Conservation (phyloP, 2,329 filamentous ascomycete genomes). For the Colletotrichum sp. region DNA sequence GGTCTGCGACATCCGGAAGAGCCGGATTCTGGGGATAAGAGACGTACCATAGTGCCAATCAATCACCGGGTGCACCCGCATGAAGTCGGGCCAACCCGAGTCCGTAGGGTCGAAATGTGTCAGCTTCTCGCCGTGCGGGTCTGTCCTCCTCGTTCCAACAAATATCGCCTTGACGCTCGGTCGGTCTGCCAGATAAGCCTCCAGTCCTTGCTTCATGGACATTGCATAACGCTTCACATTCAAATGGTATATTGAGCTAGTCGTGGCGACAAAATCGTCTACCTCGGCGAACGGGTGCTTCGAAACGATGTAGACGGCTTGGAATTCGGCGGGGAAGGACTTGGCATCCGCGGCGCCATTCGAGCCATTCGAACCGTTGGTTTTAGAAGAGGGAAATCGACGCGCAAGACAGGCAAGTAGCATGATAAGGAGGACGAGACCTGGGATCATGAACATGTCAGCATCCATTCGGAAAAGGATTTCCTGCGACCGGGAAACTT, state of each 20-base stretch:
- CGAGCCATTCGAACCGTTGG: constrained; percentile 10
- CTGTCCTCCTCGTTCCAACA: constrained; percentile 87
- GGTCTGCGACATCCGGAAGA: too few relatives aligned
- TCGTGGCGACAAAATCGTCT: constrained; percentile 78
- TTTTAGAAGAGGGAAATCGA: constrained; percentile 31
- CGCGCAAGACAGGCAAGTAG: constrained; percentile 72
- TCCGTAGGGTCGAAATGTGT: constrained; percentile 89
- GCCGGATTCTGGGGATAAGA: not conserved
- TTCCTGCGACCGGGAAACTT: not conserved
- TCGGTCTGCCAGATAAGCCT: constrained; percentile 73
- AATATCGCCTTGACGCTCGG: constrained; percentile 78
- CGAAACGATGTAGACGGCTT: constrained; percentile 89
- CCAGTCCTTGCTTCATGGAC: constrained; percentile 83
- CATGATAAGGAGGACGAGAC: constrained; percentile 84
- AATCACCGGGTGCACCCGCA: constrained; percentile 93
- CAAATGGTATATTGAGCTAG: constrained; percentile 74
- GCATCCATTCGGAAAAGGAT: not conserved
- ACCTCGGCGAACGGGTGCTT: constrained; percentile 85
- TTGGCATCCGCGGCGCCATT: constrained; percentile 13
- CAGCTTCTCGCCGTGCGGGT: constrained; percentile 83
- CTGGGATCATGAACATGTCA: not conserved
- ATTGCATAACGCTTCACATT: constrained; percentile 75
- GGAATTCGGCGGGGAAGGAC: constrained; percentile 56
- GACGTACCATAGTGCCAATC: constrained; percentile 84
- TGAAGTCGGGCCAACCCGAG: constrained; percentile 86